A percentile compares a stretch with the other conserved stretches of the same genome.
Evolutionary conservation across 1,284 basidiomycete species (phyloP).

Genomic region (Cutaneotrichosporon curvatum): DNA sequence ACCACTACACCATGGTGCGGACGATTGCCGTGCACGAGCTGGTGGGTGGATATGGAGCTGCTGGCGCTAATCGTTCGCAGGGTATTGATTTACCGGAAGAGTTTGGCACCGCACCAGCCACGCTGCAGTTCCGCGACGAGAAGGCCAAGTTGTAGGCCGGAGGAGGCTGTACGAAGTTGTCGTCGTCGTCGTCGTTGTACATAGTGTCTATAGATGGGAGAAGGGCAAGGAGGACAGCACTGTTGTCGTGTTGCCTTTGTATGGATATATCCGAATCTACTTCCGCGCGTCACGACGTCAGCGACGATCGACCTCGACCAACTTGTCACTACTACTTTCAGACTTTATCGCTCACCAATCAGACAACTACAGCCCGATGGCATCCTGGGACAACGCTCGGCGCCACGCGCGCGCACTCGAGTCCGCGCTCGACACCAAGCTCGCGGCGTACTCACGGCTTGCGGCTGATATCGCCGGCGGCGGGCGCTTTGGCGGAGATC

Average conservation of each 20-base stretch:
- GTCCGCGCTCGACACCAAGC: constrained; percentile 79
- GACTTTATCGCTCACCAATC: too few species aligned
- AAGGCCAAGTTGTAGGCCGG: constrained; percentile 16
- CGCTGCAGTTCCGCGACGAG: constrained; percentile 29
- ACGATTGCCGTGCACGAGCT: constrained; percentile 44
- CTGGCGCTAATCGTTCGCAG: constrained; percentile 14
- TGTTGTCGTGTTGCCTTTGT: too few species aligned
- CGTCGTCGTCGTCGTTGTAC: too few species aligned
- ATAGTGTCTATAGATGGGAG: too few species aligned
- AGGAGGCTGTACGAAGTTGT: too few species aligned
- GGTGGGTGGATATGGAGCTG: constrained; percentile 17
- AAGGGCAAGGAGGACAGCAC: too few species aligned
- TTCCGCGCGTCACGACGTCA: too few species aligned
- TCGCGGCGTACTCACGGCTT: constrained; percentile 79
- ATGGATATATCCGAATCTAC: too few species aligned
- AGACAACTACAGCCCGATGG: too few species aligned
- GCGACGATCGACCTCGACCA: too few species aligned
- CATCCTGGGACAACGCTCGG: constrained; percentile 53
- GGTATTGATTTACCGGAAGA: constrained; percentile 35
- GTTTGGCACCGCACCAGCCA: constrained; percentile 43
- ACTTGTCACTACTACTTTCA: too few species aligned
- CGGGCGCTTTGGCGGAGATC: background rate
- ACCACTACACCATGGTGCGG: constrained; percentile 43
- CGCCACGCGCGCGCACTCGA: constrained; percentile 85
- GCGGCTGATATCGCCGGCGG: constrained; percentile 60